Evolutionary conservation across 805 yeast genomes (phyloP).

Genomic region (Candida nemodendra): DNA sequence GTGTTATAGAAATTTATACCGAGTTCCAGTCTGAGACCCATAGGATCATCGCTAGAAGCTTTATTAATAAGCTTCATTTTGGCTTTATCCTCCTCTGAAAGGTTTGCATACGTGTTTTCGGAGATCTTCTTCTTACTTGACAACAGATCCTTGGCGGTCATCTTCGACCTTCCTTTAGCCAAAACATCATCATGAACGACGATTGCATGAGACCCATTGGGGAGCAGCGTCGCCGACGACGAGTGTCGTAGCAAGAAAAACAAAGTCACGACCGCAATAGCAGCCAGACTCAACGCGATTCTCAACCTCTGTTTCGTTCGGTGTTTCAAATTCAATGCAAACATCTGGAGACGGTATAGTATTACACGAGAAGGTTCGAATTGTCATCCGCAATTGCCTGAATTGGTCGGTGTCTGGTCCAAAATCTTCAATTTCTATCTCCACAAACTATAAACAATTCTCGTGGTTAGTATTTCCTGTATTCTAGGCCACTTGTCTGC

Average conservation of each 20-base stretch:
- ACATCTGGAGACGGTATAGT: too few species aligned
- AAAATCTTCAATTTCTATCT: too few species aligned
- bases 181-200: slow-evolving; percentile 10
- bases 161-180: slow-evolving; percentile 2
- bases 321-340: slow-evolving; percentile 6
- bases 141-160: slow-evolving; percentile 21
- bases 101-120: slow-evolving; percentile 5
- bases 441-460: too few species aligned
- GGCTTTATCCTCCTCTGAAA: slow-evolving; percentile 13
- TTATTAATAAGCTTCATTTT: slow-evolving; percentile 23
- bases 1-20: slow-evolving; percentile 43
- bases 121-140: slow-evolving; percentile 6
- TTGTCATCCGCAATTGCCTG: slow-evolving; percentile 9
- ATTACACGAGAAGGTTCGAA: too few species aligned
- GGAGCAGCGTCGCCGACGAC: neutral
- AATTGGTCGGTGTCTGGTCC: too few species aligned
- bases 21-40: slow-evolving; percentile 32
- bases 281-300: slow-evolving; percentile 7
- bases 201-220: slow-evolving; percentile 1
- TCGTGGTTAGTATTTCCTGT: too few species aligned
- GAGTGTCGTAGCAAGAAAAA: slow-evolving; percentile 5
- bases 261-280: slow-evolving; percentile 4
- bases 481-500: neutral
- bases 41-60: slow-evolving; percentile 30
- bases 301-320: slow-evolving; percentile 12